Conservation (phyloP, 352 stramenopile species). For the Globisporangium megalacanthum region DNA sequence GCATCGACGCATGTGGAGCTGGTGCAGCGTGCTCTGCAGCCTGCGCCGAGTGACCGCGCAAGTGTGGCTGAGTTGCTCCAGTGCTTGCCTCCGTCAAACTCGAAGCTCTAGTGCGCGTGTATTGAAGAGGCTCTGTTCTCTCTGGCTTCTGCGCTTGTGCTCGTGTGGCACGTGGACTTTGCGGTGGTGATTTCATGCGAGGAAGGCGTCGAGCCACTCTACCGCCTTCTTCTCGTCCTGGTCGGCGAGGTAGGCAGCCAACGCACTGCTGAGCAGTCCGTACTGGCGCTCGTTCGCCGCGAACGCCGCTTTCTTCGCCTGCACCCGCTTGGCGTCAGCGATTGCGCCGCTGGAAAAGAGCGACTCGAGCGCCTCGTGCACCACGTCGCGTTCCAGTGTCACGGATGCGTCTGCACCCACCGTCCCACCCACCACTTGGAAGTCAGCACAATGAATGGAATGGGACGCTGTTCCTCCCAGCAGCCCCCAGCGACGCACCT, state of each 20-base stretch:
- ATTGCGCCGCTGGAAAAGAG: constrained; percentile 42
- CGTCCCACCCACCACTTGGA: background rate
- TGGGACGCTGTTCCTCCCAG: too few relatives aligned
- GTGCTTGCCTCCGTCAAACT: constrained; percentile 29
- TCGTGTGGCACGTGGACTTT: background rate
- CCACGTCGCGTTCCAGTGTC: background rate
- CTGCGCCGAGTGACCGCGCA: constrained; percentile 30
- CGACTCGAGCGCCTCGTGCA: constrained; percentile 40
- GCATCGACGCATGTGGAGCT: constrained; percentile 28
- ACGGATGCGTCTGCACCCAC: background rate
- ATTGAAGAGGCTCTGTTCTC: constrained; percentile 30
- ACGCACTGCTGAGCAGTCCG: constrained; percentile 42
- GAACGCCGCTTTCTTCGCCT: constrained; percentile 56
- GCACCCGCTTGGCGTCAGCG: constrained; percentile 38
- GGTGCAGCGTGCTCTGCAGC: constrained; percentile 38
- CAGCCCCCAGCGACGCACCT: too few relatives aligned
- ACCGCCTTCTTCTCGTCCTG: constrained; percentile 38
- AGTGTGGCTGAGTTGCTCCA: constrained; percentile 40
- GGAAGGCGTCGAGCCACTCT: constrained; percentile 70
- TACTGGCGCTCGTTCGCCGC: constrained; percentile 48
- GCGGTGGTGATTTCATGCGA: constrained; percentile 11
- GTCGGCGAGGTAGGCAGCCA: constrained; percentile 33
- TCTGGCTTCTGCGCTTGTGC: background rate
- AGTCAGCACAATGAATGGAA: too few relatives aligned
- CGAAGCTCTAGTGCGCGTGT: constrained; percentile 39